phyloP scores from a whole-genome alignment of 2,329 filamentous ascomycete genomes.

The Ophiostoma piceae region DNA sequence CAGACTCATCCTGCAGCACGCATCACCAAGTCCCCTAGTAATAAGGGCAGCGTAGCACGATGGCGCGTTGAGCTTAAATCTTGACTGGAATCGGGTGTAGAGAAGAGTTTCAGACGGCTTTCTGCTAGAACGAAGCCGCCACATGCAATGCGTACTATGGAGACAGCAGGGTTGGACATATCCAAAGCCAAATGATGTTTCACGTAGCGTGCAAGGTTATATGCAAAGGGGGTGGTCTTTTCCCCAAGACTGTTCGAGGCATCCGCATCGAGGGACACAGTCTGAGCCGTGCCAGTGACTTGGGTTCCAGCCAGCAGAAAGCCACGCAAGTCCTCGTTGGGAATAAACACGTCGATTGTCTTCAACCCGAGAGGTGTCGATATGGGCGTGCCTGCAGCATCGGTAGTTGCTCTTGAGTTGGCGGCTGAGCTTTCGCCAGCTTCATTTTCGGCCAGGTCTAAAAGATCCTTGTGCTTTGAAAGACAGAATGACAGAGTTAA shows the following conservation, averaged over 20 bases:
- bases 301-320: conserved; percentile 42
- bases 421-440: background rate
- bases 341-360: conserved; percentile 49
- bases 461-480: background rate
- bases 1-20: conserved; percentile 18
- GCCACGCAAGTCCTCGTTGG: conserved; percentile 42
- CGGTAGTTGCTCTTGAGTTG: background rate
- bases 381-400: background rate
- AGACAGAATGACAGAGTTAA: conserved; percentile 46
- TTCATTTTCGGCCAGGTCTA: background rate
- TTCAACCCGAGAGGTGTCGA: conserved; percentile 34
- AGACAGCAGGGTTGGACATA: conserved; percentile 51
- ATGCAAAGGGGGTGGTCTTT: conserved; percentile 41
- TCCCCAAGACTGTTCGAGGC: background rate
- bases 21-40: conserved; percentile 19
- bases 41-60: background rate
- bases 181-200: conserved; percentile 50
- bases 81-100: background rate
- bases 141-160: conserved; percentile 50
- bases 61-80: background rate
- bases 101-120: conserved; percentile 46
- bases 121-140: conserved; percentile 53
- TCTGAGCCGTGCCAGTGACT: conserved; percentile 18
- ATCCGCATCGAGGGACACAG: background rate
- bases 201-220: conserved; percentile 47